Percentiles rank a stretch among this genome's conserved stretches.
These are phyloP conservation scores for Talaromyces wortmannii DNA, from an alignment of 495 filamentous ascomycete genomes.

Conservation along the genomic window DNA sequence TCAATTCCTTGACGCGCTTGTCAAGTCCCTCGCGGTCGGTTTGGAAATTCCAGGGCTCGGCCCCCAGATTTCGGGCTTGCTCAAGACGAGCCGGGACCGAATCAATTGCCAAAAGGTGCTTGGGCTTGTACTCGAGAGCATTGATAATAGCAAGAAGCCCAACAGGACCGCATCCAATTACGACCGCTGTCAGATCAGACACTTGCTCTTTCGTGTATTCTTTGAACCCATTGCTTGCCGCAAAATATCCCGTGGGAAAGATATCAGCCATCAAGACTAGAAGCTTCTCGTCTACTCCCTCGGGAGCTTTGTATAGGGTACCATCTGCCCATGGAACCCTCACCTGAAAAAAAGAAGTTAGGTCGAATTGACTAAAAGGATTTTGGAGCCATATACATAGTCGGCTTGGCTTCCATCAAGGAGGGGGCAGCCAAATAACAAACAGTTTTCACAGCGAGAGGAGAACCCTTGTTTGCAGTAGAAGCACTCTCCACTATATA, in stretches of 20 bases:
- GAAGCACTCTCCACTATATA: slow-evolving; percentile 68
- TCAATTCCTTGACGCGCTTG: slow-evolving; percentile 66
- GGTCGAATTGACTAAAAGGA: neutral
- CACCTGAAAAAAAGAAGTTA: slow-evolving; percentile 29
- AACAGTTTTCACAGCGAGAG: slow-evolving; percentile 69
- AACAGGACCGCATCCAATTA: slow-evolving; percentile 87
- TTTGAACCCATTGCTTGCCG: slow-evolving; percentile 75
- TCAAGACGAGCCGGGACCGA: slow-evolving; percentile 71
- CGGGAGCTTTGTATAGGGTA: slow-evolving; percentile 70
- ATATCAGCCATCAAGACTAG: slow-evolving; percentile 90
- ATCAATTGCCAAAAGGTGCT: slow-evolving; percentile 81
- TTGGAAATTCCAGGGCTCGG: slow-evolving; percentile 79
- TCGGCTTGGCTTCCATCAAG: slow-evolving; percentile 89
- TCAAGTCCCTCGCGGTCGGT: slow-evolving; percentile 61
- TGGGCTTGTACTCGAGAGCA: slow-evolving; percentile 72
- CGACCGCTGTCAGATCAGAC: slow-evolving; percentile 63
- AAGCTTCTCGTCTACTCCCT: slow-evolving; percentile 66
- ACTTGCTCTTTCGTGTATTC: slow-evolving; percentile 55
- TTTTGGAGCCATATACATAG: slow-evolving; percentile 44
- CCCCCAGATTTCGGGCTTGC: slow-evolving; percentile 69
- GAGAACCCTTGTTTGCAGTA: slow-evolving; percentile 82
- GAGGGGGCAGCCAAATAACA: slow-evolving; percentile 65
- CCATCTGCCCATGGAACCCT: slow-evolving; percentile 80
- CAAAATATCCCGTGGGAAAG: slow-evolving; percentile 82
- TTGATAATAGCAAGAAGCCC: slow-evolving; percentile 85